Conservation (phyloP, 2,329 filamentous ascomycete species). For the Alternaria tenuissima region DNA sequence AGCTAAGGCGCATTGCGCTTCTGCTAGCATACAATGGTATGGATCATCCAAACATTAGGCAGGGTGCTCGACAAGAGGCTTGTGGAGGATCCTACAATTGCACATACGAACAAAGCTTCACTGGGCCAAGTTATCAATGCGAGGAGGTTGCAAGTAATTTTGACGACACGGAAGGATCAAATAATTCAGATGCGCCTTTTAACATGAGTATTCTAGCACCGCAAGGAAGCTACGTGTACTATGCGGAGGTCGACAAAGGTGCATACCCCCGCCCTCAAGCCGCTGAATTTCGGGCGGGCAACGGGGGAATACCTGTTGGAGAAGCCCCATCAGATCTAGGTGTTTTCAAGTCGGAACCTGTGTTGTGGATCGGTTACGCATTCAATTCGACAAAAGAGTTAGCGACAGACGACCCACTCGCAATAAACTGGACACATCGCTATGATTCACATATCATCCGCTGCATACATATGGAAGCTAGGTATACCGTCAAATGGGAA, state of each 20-base stretch:
- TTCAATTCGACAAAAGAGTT: constrained; percentile 38
- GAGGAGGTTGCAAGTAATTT: constrained; percentile 35
- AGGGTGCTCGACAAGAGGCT: constrained; percentile 46
- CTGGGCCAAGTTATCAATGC: constrained; percentile 46
- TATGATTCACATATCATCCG: constrained; percentile 42
- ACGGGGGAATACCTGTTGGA: constrained; percentile 43
- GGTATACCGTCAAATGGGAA: constrained; percentile 45
- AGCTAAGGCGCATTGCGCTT: constrained; percentile 39
- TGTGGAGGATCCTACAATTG: constrained; percentile 49
- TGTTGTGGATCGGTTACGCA: constrained; percentile 48
- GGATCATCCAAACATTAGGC: constrained; percentile 32
- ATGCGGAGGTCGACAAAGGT: constrained; percentile 40
- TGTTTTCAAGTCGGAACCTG: constrained; percentile 44
- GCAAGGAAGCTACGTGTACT: constrained; percentile 38
- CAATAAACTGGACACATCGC: constrained; percentile 38
- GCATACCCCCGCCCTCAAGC: constrained; percentile 41
- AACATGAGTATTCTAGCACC: constrained; percentile 43
- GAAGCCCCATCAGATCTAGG: constrained; percentile 31
- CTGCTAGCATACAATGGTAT: constrained; percentile 43
- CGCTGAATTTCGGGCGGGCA: constrained; percentile 24
- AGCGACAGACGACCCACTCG: constrained; percentile 28
- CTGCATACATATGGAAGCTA: constrained; percentile 47
- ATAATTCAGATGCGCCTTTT: constrained; percentile 41
- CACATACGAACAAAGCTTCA: constrained; percentile 42
- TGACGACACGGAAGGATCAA: constrained; percentile 29